Base-by-base conservation (phyloP, 176 grass and related monocot species). In the Cymbopogon citratus region DNA sequence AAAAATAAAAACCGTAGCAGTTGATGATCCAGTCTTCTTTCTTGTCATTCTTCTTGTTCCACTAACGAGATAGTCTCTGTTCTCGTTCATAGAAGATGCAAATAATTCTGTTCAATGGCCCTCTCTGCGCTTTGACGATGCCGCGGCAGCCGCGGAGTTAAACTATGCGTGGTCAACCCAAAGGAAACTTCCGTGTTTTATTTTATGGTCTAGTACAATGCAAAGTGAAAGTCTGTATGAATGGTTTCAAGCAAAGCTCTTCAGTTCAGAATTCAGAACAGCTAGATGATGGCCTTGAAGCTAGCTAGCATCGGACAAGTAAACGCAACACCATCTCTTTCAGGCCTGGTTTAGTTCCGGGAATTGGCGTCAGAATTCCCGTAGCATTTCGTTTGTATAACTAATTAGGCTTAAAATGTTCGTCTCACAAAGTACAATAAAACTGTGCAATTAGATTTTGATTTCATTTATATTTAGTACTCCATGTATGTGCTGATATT, bases 101-200 rank as follows among this genome's bases (percentile, higher is more conserved):
- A 23, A 65, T 9, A 63, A 64, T 19, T 78, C 11, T 6, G 29
- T 68, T 80, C 78, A 80, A 80, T 69, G 44, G 44, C 69, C 44
- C 31, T 21, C 63, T n/a, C 31, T 19, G 64, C 21, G 29, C 63
- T 44, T 80, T 56, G 76, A 36, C 40, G 34, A 60, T 74, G 49
- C 12, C 49, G 6, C 11, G 6, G 16, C 52, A 70, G 65, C 60
- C 74, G 27, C 13, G 69, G 9, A 27, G n/a, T 44, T 83, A 49
- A 52, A 80, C 9, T 71, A 81, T 43, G 77, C 64, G 41, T 5
- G 9, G 71, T 85, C 77, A 59, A 73, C 35, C 12, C 1, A 23
- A 23, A 66, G 25, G 74, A 77, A 13, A 28, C 63, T 29, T 19
- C 34, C 24, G 16, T 71, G 34, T 52, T 62, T 62, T 62, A 1